Percentiles rank a stretch among this genome's conserved stretches.
These are phyloP conservation scores for Cryptococcus sp. DNA, from an alignment of 1,284 basidiomycete species.

Conservation along the genomic window DNA sequence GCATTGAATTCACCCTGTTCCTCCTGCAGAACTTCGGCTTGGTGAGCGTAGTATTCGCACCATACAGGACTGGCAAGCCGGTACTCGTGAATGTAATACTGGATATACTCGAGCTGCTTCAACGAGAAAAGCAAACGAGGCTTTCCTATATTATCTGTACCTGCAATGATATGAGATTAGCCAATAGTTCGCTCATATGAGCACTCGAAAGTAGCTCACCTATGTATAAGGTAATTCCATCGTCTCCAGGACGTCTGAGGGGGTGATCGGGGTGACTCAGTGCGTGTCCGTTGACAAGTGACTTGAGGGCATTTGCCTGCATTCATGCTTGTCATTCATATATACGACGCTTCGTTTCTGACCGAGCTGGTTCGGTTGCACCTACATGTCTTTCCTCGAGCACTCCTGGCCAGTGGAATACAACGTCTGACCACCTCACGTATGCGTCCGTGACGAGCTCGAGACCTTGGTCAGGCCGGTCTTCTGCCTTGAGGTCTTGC, in stretches of 20 bases:
- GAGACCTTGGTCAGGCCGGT: neutral
- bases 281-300: constrained; percentile 65
- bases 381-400: constrained; percentile 36
- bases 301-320: constrained; percentile 62
- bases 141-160: constrained; percentile 58
- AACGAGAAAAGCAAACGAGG: constrained; percentile 74
- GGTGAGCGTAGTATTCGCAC: constrained; percentile 16
- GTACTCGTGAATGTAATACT: constrained; percentile 78
- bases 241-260: constrained; percentile 62
- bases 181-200: constrained; percentile 1
- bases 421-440: constrained; percentile 40
- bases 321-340: neutral
- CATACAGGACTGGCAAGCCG: constrained; percentile 60
- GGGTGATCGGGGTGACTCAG: constrained; percentile 72
- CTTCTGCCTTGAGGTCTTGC: neutral
- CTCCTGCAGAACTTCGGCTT: neutral
- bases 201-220: constrained; percentile 56
- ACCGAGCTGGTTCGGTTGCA: neutral
- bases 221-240: constrained; percentile 69
- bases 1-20: neutral
- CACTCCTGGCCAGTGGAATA: constrained; percentile 37
- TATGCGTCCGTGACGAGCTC: constrained; percentile 39
- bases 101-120: constrained; percentile 76
- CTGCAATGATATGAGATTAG: constrained; percentile 7
- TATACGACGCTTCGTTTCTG: neutral